A percentile compares a stretch with the other conserved stretches of the same genome.
Conservation (phyloP, 257 asterid genomes). For the Gentiana straminea region DNA sequence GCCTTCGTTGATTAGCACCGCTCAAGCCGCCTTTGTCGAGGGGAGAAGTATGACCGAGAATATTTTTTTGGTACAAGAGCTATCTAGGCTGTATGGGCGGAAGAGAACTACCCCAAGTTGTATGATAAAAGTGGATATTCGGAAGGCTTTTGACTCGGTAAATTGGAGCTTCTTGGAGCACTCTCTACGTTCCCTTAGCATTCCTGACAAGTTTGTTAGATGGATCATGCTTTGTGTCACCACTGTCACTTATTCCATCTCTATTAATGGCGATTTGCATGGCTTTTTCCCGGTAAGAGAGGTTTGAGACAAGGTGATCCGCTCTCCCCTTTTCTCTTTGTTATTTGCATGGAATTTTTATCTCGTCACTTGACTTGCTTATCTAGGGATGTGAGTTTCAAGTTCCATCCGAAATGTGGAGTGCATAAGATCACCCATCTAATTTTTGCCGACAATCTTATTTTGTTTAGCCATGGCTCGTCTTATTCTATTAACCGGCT, state of each 20-base stretch:
- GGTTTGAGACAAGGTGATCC: background rate
- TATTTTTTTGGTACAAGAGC: background rate
- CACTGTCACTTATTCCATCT: no score
- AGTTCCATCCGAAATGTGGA: background rate
- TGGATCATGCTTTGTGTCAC: background rate
- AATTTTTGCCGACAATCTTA: background rate
- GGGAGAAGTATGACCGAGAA: background rate
- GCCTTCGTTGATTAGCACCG: no score
- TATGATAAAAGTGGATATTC: no score
- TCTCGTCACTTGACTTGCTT: background rate
- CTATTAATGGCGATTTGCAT: background rate
- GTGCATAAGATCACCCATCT: background rate
- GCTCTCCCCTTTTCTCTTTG: background rate
- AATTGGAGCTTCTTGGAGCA: background rate
- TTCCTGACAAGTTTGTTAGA: background rate
- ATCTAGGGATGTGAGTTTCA: background rate
- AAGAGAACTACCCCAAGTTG: no score
- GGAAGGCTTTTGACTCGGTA: no score
- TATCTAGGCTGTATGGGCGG: background rate
- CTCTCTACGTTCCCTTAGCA: no score
- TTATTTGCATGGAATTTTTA: background rate
- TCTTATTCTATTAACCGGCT: no score
- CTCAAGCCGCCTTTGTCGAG: background rate
- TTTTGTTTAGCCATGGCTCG: background rate
- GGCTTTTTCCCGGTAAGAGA: background rate